phyloP scores from a whole-genome alignment of 2,329 filamentous ascomycete genomes.

The Alternaria viburni region DNA sequence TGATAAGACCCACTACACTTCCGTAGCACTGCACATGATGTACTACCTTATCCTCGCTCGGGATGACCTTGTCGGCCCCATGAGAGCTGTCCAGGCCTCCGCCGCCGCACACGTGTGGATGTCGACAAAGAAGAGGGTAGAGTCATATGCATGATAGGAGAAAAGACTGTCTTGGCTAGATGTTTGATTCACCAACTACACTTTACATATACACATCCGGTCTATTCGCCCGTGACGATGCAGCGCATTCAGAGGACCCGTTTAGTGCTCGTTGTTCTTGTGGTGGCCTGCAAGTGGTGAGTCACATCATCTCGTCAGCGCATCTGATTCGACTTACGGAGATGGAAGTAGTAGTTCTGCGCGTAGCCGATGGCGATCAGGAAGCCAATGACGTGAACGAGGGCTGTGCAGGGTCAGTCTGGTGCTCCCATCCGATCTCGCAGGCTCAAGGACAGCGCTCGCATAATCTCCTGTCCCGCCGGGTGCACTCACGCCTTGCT shows the following conservation, averaged over 20 bases:
- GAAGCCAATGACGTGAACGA: conserved; percentile 82
- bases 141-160: neutral
- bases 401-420: conserved; percentile 63
- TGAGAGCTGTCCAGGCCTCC: neutral
- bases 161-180: conserved; percentile 25
- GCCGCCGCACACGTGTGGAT: neutral
- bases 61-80: neutral
- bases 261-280: conserved; percentile 99
- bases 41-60: neutral
- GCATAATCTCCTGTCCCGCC: conserved; percentile 27
- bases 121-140: neutral
- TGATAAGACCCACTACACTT: neutral
- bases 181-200: conserved; percentile 46
- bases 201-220: conserved; percentile 47
- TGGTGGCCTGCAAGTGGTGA: conserved; percentile 76
- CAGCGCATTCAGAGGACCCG: conserved; percentile 12
- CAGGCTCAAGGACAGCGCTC: neutral
- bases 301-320: conserved; percentile 18
- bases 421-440: neutral
- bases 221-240: conserved; percentile 17
- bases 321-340: conserved; percentile 71
- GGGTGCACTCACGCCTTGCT: conserved; percentile 74
- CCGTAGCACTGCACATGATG: neutral
- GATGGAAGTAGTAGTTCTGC: conserved; percentile 99
- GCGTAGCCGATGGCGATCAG: conserved; percentile 86